Evolutionary conservation across 2,329 filamentous ascomycete species (phyloP).

Genomic region (Cadophora sp.): DNA sequence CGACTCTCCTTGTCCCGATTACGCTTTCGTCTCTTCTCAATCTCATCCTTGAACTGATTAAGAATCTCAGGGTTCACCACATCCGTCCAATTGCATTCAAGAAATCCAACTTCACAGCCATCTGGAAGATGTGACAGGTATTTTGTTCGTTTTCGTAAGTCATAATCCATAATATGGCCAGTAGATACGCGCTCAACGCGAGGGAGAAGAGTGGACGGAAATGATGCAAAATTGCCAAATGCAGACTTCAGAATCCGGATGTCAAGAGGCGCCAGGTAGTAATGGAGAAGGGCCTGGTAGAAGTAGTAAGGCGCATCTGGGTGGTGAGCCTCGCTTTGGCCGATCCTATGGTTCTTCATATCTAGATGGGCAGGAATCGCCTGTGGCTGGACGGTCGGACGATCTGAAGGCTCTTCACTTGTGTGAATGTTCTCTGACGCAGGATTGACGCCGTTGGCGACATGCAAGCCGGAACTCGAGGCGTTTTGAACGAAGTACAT

Average conservation of each 20-base stretch:
- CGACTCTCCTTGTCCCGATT: conserved; percentile 71
- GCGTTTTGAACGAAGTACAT: conserved; percentile 58
- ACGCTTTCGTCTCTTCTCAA: conserved; percentile 66
- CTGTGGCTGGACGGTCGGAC: not conserved
- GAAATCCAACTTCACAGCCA: conserved; percentile 74
- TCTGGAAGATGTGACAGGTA: conserved; percentile 74
- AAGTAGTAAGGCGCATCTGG: conserved; percentile 64
- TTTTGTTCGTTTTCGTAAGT: conserved; percentile 71
- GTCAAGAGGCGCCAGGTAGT: conserved; percentile 74
- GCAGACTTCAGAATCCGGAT: conserved; percentile 76
- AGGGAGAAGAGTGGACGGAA: conserved; percentile 73
- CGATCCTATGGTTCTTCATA: conserved; percentile 20
- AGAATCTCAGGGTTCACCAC: conserved; percentile 67
- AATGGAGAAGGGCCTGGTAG: conserved; percentile 74
- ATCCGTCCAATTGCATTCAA: conserved; percentile 80
- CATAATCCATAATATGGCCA: conserved; percentile 74
- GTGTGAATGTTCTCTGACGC: conserved; percentile 19
- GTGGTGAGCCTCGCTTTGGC: conserved; percentile 35
- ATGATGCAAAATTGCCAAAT: conserved; percentile 70
- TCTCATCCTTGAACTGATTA: conserved; percentile 66
- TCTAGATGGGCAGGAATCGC: conserved; percentile 15
- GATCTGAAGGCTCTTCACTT: not conserved
- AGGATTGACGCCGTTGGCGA: conserved; percentile 34
- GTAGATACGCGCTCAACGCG: conserved; percentile 75
- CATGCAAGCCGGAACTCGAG: conserved; percentile 51